Evolutionary conservation across 2,329 filamentous ascomycete genomes (phyloP).

Genomic region (Elsinoe australis): DNA sequence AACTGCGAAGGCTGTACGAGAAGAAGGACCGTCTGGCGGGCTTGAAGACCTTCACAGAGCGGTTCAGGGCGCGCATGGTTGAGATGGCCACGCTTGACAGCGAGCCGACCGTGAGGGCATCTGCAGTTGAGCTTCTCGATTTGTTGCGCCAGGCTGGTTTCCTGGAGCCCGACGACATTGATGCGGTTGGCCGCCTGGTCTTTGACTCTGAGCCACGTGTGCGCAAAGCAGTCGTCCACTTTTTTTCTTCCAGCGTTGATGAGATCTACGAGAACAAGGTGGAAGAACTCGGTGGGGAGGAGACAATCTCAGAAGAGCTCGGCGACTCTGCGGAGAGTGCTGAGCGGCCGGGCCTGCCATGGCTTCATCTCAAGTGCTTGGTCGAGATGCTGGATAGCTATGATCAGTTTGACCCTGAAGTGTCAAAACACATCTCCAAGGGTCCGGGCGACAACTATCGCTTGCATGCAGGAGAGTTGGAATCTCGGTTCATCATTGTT

Average conservation of each 20-base stretch:
- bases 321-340: conserved; percentile 62
- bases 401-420: conserved; percentile 53
- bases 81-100: conserved; percentile 87
- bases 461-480: conserved; percentile 57
- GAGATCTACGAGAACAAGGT: conserved; percentile 72
- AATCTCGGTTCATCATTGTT: conserved; percentile 78
- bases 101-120: conserved; percentile 70
- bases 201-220: conserved; percentile 81
- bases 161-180: conserved; percentile 85
- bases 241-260: conserved; percentile 81
- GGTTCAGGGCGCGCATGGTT: conserved; percentile 76
- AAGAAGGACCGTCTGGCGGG: conserved; percentile 67
- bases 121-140: conserved; percentile 74
- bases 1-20: conserved; percentile 71
- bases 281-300: conserved; percentile 76
- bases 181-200: conserved; percentile 75
- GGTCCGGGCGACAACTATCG: conserved; percentile 35
- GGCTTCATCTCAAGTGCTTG: conserved; percentile 87
- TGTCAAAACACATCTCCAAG: conserved; percentile 43
- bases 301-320: conserved; percentile 66
- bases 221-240: conserved; percentile 78
- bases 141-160: conserved; percentile 74
- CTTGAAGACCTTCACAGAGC: conserved; percentile 84
- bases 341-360: conserved; percentile 59
- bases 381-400: conserved; percentile 77